Percentiles rank a stretch among this genome's conserved stretches.
phyloP scores from a whole-genome alignment of 257 asterid species.

The Lycium barbarum region DNA sequence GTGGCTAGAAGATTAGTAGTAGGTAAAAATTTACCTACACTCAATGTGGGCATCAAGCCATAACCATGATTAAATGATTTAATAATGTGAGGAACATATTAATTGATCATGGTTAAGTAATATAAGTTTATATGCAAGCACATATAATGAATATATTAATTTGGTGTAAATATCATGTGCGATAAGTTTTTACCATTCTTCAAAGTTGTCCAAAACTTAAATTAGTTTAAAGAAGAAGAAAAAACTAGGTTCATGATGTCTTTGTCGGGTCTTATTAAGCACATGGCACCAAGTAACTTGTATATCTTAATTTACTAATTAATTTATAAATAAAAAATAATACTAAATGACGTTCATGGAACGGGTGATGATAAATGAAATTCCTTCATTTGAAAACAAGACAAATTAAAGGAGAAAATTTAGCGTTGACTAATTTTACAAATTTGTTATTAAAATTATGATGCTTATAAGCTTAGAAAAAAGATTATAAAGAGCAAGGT shows the following conservation, averaged over 20 bases:
- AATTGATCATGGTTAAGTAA: too few species aligned
- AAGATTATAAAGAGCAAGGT: neutral
- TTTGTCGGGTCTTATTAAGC: neutral
- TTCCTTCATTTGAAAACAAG: neutral
- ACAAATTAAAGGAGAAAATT: neutral
- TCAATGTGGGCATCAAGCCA: too few species aligned
- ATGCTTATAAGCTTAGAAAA: conserved; percentile 7
- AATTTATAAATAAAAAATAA: neutral
- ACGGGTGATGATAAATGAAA: conserved; percentile 6
- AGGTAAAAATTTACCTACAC: too few species aligned
- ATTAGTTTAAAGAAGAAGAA: neutral
- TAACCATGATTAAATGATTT: too few species aligned
- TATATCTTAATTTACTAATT: neutral
- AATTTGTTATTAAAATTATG: neutral
- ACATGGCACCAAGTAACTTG: neutral
- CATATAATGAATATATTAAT: neutral
- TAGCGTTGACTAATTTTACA: neutral
- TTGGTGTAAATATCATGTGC: neutral
- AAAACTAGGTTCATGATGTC: neutral
- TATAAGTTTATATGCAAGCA: too few species aligned
- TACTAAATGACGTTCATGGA: neutral
- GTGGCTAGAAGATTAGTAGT: too few species aligned
- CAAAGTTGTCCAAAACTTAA: neutral
- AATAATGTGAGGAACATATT: too few species aligned
- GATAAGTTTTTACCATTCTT: neutral